Evolutionary conservation across 352 stramenopile species (phyloP), one percentile per base, ranked within the genome.

Genomic region (Globisporangium okanoganense): DNA sequence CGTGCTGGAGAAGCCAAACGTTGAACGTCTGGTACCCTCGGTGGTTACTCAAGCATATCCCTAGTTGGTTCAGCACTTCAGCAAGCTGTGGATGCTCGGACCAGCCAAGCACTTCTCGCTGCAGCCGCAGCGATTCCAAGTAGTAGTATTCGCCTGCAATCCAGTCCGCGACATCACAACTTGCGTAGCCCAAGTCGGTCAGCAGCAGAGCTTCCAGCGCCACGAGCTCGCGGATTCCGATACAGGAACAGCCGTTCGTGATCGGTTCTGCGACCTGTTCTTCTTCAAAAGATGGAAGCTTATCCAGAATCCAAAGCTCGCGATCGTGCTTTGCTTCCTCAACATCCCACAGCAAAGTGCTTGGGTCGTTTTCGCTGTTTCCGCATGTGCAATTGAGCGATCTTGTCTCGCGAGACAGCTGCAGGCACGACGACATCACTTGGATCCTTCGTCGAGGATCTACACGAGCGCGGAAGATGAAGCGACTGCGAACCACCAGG

Each of bases 1-100:
- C 75, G 33, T 94, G 80, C 47, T 88, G 76, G 22, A 94, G 71
- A n/a, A 90, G 52, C 85, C 80, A 91, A 8, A 82, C 69, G 58
- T 92, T 94, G 61, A 86, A 84, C 5, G 85, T 79, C 40, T 87
- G 57, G 40, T 82, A 87, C 8, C 85, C 83, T 73, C 76, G 86
- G 3, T 82, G 68, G 3, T 79, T 92, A 47, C 82, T 92, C 20
- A 94, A 64, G 51, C 78, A 91, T 53, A 92, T 92, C 1, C 85
- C 82, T 20, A 94, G 68, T 45, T 92, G 84, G 55, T 94, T 94
- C 1, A 94, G 62, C 25, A 90, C 80, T 55, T 94, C 85, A 12
- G 85, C 85, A 14, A 94, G 77, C 62, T 94, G 82, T 14, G 82
- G 75, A 48, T 94, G 80, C 49, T 92, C 82, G 0, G 69, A 81